Evolutionary conservation across 352 stramenopile species (phyloP), one percentile per base, ranked within the genome.

Genomic region (Phytopythium sindhum): DNA sequence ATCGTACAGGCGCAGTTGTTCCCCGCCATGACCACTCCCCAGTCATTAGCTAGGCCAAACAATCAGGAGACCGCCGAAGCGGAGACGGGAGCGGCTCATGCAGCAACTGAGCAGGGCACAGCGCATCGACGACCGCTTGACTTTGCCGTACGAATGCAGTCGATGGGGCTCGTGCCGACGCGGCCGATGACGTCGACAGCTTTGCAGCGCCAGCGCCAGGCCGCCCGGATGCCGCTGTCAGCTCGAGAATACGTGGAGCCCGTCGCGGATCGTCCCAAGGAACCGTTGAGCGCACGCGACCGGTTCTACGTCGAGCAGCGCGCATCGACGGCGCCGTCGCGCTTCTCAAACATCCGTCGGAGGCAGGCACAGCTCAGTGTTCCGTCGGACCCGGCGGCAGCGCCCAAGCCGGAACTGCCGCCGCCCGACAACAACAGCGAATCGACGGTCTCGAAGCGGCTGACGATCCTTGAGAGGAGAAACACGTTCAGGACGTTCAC

Each of bases 401-500:
- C 23, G 31, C 48, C 35, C n/a, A 35, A 24, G 2, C n/a, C 6
- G 23, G n/a, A 23, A 2, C 52, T 4, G 24, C 10, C 0, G 12
- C 23, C n/a, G 2, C 2, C 11, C n/a, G 6, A 24, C 21, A 55
- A 29, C n/a, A 19, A 55, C 48, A 47, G 45, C 44, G 41, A 50
- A 2, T 45, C 54, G 8, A 23, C 3, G 4, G 15, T 37, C 17
- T 51, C 56, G 33, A 51, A 24, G 56, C 39, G 39, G 10, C 15
- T 61, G 39, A 35, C 28, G 33, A 63, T 93, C 4, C 50, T 91
- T 1, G 62, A 80, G n/a, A 73, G 67, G 15, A 74, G 62, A 6
- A 63, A 65, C n/a, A 62, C 81, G 11, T 84, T 86, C 35, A 83
- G 80, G 53, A 89, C 84, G 29, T 76, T 91, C 24, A 81, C 81